Conservation (phyloP, 768 basidiomycete species). For the Naematelia aurantialba region DNA sequence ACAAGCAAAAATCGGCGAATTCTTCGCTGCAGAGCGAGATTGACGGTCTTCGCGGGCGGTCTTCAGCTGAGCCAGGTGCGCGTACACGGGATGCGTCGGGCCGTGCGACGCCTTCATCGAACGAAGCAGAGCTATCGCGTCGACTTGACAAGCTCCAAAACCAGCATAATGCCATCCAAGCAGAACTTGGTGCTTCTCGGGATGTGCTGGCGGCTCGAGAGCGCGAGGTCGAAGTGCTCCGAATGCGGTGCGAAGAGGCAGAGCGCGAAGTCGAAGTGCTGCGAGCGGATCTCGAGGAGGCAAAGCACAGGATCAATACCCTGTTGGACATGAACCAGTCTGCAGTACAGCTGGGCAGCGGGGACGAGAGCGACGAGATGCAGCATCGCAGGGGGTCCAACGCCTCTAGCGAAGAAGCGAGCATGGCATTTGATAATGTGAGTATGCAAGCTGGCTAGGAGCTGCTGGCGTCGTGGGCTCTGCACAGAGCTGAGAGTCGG, state of each 20-base stretch:
- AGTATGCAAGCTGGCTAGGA: constrained; percentile 17
- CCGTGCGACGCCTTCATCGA: constrained; percentile 36
- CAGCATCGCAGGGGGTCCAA: constrained; percentile 11
- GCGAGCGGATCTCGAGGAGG: constrained; percentile 42
- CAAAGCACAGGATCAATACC: constrained; percentile 36
- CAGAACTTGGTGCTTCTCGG: constrained; percentile 43
- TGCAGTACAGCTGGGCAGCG: constrained; percentile 13
- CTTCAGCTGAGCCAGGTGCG: constrained; percentile 57
- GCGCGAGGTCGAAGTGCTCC: constrained; percentile 45
- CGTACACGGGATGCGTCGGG: constrained; percentile 49
- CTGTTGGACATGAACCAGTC: constrained; percentile 31
- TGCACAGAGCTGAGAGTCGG: background rate
- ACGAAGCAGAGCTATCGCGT: constrained; percentile 29
- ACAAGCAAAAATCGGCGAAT: constrained; percentile 80
- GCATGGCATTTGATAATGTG: constrained; percentile 46
- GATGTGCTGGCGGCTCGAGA: constrained; percentile 46
- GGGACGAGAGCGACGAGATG: constrained; percentile 13
- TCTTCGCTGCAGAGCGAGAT: constrained; percentile 77
- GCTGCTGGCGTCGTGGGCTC: background rate
- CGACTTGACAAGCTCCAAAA: constrained; percentile 32
- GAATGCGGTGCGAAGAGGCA: constrained; percentile 39
- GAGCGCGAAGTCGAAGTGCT: constrained; percentile 39
- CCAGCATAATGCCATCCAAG: constrained; percentile 41
- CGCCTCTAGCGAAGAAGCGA: constrained; percentile 35
- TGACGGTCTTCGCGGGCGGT: constrained; percentile 64